Conservation (phyloP, 371 early-diverging fungal genomes). For the Syncephalastrum contaminatum region DNA sequence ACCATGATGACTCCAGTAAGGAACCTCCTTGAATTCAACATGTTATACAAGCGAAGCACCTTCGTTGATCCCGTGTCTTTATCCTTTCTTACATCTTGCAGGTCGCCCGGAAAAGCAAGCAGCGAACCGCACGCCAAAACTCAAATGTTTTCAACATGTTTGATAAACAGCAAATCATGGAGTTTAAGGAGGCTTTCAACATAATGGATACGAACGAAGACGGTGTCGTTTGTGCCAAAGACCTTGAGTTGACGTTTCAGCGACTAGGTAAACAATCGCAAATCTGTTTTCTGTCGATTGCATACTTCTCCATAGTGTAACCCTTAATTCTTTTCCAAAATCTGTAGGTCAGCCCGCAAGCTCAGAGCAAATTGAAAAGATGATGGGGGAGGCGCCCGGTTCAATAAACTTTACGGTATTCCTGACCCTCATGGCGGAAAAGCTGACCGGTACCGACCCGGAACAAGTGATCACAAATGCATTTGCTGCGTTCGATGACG, state of each 20-base stretch:
- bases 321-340: neutral
- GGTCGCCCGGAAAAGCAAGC: constrained; percentile 67
- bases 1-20: too few species aligned
- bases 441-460: constrained; percentile 84
- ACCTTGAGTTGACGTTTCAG: constrained; percentile 81
- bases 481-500: constrained; percentile 88
- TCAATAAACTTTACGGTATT: constrained; percentile 93
- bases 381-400: constrained; percentile 88
- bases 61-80: too few species aligned
- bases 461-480: constrained; percentile 85
- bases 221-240: constrained; percentile 83
- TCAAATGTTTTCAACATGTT: constrained; percentile 99
- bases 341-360: constrained; percentile 75
- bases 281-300: too few species aligned
- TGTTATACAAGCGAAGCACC: too few species aligned
- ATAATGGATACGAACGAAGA: constrained; percentile 92
- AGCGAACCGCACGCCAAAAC: constrained; percentile 91
- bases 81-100: constrained; percentile 1
- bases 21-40: too few species aligned
- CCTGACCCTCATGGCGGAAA: constrained; percentile 93
- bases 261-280: constrained; percentile 31
- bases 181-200: constrained; percentile 95
- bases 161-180: constrained; percentile 94
- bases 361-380: constrained; percentile 83
- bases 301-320: too few species aligned